phyloP scores from a whole-genome alignment of 331 rosid genomes.

The Spiraea crenata region DNA sequence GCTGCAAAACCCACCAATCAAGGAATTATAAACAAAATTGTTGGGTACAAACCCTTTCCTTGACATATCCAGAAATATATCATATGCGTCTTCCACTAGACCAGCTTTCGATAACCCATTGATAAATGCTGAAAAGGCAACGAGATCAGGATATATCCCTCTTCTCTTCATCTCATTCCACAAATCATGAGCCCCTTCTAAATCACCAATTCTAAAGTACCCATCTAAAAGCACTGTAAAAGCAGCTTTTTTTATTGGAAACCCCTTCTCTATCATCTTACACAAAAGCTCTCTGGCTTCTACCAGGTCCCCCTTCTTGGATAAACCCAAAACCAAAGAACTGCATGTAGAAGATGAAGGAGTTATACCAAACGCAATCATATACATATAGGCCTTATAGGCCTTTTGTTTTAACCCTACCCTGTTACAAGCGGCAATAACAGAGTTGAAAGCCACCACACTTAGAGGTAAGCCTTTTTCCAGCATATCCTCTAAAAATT shows the following conservation, averaged over 20 bases:
- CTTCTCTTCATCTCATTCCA: constrained; percentile 79
- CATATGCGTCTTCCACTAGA: constrained; percentile 60
- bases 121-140: constrained; percentile 75
- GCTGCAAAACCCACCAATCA: constrained; percentile 67
- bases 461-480: constrained; percentile 67
- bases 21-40: constrained; percentile 80
- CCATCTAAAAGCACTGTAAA: constrained; percentile 81
- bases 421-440: constrained; percentile 73
- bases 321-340: constrained; percentile 71
- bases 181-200: constrained; percentile 56
- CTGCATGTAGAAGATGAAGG: constrained; percentile 71
- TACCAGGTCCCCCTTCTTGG: constrained; percentile 62
- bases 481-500: constrained; percentile 49
- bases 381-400: constrained; percentile 51
- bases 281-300: constrained; percentile 62
- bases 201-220: constrained; percentile 59
- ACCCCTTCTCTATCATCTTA: constrained; percentile 66
- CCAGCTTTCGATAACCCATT: constrained; percentile 78
- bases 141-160: constrained; percentile 70
- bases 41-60: constrained; percentile 71
- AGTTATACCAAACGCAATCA: constrained; percentile 50
- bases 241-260: constrained; percentile 58
- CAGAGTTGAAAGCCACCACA: constrained; percentile 68
- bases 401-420: constrained; percentile 67
- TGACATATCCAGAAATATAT: constrained; percentile 54